A percentile compares a stretch with the other conserved stretches of the same genome.
Conservation (phyloP, 257 asterid genomes). For the Dorcoceras hygrometricum region DNA sequence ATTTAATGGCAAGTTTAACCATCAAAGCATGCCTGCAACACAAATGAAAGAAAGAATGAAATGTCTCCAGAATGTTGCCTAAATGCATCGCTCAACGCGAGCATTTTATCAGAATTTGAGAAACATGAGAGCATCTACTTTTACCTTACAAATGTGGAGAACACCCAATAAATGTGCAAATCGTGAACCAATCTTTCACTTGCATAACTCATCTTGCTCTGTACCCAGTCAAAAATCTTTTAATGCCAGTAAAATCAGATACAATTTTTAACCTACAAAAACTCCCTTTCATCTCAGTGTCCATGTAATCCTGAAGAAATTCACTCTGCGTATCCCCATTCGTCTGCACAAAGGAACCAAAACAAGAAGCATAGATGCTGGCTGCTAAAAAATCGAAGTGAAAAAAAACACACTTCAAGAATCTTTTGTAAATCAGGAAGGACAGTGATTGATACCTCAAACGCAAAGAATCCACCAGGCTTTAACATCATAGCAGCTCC, state of each 20-base stretch:
- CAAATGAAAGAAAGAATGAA: not conserved
- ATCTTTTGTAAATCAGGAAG: conserved; percentile 6
- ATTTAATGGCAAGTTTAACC: conserved; percentile 63
- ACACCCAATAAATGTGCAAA: not conserved
- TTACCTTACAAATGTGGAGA: not conserved
- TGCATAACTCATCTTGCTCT: conserved; percentile 32
- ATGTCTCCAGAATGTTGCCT: not conserved
- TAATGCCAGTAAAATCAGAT: conserved; percentile 68
- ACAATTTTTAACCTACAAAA: conserved; percentile 44
- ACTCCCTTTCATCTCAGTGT: conserved; percentile 42
- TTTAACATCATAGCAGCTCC: conserved; percentile 71
- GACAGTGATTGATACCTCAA: conserved; percentile 60
- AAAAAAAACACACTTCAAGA: not conserved
- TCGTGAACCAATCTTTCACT: not conserved
- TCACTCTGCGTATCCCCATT: conserved; percentile 76
- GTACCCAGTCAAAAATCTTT: conserved; percentile 75
- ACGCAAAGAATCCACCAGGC: conserved; percentile 82
- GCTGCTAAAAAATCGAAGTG: not conserved
- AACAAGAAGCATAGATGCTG: not conserved
- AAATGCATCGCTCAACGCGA: not conserved
- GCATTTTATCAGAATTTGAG: not conserved
- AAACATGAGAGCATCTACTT: not conserved
- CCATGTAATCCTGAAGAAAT: conserved; percentile 50
- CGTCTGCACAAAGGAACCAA: conserved; percentile 52
- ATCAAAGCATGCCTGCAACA: conserved; percentile 21